These are phyloP conservation scores for Debaryomycetaceae sp. DNA, from an alignment of 1,139 yeast genomes.

Conservation along the genomic window DNA sequence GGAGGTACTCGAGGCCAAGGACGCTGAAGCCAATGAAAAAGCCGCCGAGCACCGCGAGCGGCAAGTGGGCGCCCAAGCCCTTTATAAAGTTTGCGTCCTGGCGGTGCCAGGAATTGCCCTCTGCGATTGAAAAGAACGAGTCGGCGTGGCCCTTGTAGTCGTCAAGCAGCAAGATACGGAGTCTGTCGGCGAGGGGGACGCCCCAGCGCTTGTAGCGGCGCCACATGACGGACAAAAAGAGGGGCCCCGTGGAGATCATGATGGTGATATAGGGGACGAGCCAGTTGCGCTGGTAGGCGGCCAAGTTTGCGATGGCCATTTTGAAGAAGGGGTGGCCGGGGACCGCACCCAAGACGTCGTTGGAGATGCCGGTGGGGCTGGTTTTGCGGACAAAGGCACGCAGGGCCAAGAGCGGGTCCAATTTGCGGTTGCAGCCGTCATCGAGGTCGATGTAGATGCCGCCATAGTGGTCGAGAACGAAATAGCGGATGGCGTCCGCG, in stretches of 20 bases:
- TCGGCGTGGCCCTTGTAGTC: slow-evolving; percentile 50
- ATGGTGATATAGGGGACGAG: slow-evolving; percentile 79
- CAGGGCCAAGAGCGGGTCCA: slow-evolving; percentile 70
- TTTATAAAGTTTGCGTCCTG: slow-evolving; percentile 75
- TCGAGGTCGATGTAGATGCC: slow-evolving; percentile 88
- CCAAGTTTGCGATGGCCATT: slow-evolving; percentile 55
- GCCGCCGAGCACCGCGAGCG: slow-evolving; percentile 59
- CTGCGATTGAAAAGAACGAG: slow-evolving; percentile 61
- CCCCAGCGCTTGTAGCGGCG: slow-evolving; percentile 79
- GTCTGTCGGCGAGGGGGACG: slow-evolving; percentile 48
- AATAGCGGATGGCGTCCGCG: slow-evolving; percentile 89
- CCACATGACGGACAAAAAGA: slow-evolving; percentile 79
- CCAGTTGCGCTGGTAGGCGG: slow-evolving; percentile 62
- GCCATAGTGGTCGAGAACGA: slow-evolving; percentile 73
- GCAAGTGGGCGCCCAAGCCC: slow-evolving; percentile 58
- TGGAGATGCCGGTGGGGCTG: slow-evolving; percentile 82
- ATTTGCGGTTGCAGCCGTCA: slow-evolving; percentile 68
- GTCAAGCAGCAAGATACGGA: slow-evolving; percentile 60
- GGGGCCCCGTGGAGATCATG: slow-evolving; percentile 91
- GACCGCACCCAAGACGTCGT: slow-evolving; percentile 85
- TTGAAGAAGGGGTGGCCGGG: slow-evolving; percentile 81
- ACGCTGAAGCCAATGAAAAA: slow-evolving; percentile 46
- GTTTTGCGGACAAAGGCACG: slow-evolving; percentile 88
- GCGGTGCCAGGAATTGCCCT: slow-evolving; percentile 84
- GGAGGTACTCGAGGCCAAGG: slow-evolving; percentile 51